phyloP scores from a whole-genome alignment of 352 stramenopile genomes.

The Pythium vanterpoolii region DNA sequence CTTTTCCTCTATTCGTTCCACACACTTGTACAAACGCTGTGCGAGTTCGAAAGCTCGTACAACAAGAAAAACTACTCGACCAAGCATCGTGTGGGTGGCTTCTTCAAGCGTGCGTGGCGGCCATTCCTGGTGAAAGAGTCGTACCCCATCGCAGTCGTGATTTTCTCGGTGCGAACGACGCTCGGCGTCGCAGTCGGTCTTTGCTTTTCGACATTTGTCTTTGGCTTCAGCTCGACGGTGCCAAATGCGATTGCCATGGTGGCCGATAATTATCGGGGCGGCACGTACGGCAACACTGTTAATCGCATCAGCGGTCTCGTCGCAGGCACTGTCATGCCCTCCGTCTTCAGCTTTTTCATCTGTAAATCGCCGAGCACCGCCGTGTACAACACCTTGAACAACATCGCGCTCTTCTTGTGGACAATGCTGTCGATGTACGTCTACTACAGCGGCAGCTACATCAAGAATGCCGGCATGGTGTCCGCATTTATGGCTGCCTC shows the following conservation, averaged over 20 bases:
- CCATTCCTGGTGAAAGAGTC: constrained; percentile 36
- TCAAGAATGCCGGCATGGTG: constrained; percentile 56
- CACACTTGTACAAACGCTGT: constrained; percentile 54
- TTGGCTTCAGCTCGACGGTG: constrained; percentile 59
- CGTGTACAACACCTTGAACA: constrained; percentile 57
- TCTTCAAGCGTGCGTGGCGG: constrained; percentile 41
- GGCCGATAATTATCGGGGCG: constrained; percentile 58
- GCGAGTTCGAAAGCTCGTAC: constrained; percentile 63
- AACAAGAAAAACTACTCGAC: constrained; percentile 71
- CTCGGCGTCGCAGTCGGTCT: constrained; percentile 52
- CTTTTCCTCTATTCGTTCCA: constrained; percentile 83
- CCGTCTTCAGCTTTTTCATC: constrained; percentile 70
- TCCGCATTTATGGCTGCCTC: constrained; percentile 63
- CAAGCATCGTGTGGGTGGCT: constrained; percentile 44
- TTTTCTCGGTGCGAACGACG: constrained; percentile 66
- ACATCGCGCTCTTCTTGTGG: constrained; percentile 61
- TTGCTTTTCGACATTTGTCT: constrained; percentile 68
- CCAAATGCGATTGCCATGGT: constrained; percentile 73
- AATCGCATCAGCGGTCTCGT: constrained; percentile 68
- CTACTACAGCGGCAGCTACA: constrained; percentile 56
- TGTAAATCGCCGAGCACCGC: constrained; percentile 41
- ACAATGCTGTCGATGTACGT: constrained; percentile 69
- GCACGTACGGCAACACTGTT: constrained; percentile 63
- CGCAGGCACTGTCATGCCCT: constrained; percentile 66
- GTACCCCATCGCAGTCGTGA: constrained; percentile 43